Evolutionary conservation across 352 stramenopile genomes (phyloP), one percentile per base, ranked within the genome.

Genomic region (Globisporangium carolinianum): DNA sequence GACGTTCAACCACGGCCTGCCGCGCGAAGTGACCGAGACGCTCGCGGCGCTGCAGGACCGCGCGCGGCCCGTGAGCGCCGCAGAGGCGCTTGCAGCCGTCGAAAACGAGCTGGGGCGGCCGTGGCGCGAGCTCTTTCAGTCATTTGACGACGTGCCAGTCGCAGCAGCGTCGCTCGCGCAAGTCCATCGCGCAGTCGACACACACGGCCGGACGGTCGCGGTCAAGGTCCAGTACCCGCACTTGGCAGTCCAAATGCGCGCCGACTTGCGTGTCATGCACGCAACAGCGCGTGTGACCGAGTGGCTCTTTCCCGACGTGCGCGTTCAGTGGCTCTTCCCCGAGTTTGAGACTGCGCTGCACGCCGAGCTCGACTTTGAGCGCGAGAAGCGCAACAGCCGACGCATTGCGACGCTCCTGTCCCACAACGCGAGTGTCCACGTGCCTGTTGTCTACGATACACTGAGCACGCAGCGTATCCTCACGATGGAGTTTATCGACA

Each of bases 401-500:
- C 82, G 82, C 12, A 86, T 91, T 56, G 69, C 73, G 11, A 47
- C 59, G 14, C 79, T 76, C n/a, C 67, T 96, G 2, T 68, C 72
- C 49, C 66, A 78, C 63, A 84, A 83, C 53, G 37, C 46, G 7
- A 62, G 56, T 49, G 89, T 86, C 38, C 85, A 76, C 42, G 86
- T 99, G 10, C 96, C 95, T 0, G 65, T 82, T 11, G 81, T 94
- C 32, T 89, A 87, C 67, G 83, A 91, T 55, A 70, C 96, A 9
- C 72, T 94, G 42, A 98, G 92, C 43, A 83, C 85, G n/a, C 72
- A 80, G 50, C 69, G 89, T 43, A 83, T 99, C 49, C 76, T 99
- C 15, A 97, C 88, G 11, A 99, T 99, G 97, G 86, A 96, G 67
- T 99, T 98, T 68, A 97, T 99, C 62, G 71, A 91, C 62, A 71